Evolutionary conservation across 192 early-diverging fungal genomes (phyloP), one percentile per base, ranked within the genome.

Genomic region (Rhizoclosmatium sp.): DNA sequence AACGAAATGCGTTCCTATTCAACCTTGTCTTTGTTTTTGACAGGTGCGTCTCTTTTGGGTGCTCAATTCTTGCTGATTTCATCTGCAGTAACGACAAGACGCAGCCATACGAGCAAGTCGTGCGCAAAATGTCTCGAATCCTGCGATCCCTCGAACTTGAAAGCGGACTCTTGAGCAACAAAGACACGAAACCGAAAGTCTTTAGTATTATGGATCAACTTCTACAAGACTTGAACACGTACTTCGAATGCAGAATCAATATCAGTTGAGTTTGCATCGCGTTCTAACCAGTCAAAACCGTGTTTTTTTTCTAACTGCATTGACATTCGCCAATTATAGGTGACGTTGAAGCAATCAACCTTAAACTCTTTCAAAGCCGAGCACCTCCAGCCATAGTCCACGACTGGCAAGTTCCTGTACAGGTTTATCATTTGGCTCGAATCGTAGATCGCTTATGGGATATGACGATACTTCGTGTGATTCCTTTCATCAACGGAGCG

Each of bases 21-120:
- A 99, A 99, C 83, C 86, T 97, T 60, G 93, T 94, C 69, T 98
- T 99, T 90, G 93, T 96, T 12, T 98, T 99, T 88, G 94, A 96
- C 65, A 21, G n/a, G 65, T 71, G 40, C 9, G 47, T 14, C 10
- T 56, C 90, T 89, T 31, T 31, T n/a, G 54, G 10, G 19, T 56
- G 9, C 54, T n/a, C 19, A 9, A 56, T n/a, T n/a, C 9, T 56
- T n/a, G 19, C 54, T 56, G 54, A 79, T 51, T 14, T 46, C 2
- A 42, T 10, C n/a, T 2, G 9, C 59, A 65, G 61, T 23, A 82
- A 89, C 21, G 95, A 93, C 1, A 92, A 95, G 58, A 94, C 93
- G 42, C 85, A 84, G 45, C 91, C 92, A 51, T 98, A 95, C 69
- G 95, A 96, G 64, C 93, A 95, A 49, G 91, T 98, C 47, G 96